Percentiles rank a stretch among this genome's conserved stretches.
These are phyloP conservation scores for Cryptococcus sp. DNA, from an alignment of 1,284 basidiomycete genomes.

Conservation along the genomic window DNA sequence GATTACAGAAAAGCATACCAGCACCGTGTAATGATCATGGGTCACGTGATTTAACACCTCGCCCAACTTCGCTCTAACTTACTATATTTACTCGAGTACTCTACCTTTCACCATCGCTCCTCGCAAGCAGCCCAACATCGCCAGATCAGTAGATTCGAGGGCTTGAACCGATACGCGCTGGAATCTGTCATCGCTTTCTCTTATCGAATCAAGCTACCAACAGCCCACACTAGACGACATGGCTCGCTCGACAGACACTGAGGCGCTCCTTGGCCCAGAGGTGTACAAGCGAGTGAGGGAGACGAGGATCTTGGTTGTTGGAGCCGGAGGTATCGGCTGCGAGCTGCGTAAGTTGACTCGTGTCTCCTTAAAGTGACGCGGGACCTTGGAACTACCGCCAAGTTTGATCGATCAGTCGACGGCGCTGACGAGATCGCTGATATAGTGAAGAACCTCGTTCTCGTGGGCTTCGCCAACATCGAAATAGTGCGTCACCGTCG, in stretches of 20 bases:
- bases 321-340: slow-evolving; percentile 95
- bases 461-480: slow-evolving; percentile 89
- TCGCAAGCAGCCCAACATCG: too few relatives aligned
- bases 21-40: too few relatives aligned
- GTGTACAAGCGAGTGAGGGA: slow-evolving; percentile 58
- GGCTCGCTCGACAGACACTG: slow-evolving; percentile 39
- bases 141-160: too few relatives aligned
- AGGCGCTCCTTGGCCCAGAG: slow-evolving; percentile 71
- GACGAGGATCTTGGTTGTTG: slow-evolving; percentile 83
- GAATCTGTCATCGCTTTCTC: too few relatives aligned
- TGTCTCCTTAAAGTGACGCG: not conserved
- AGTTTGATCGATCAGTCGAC: not conserved
- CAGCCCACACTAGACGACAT: slow-evolving; percentile 14
- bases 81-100: too few relatives aligned
- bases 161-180: too few relatives aligned
- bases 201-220: too few relatives aligned
- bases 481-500: slow-evolving; percentile 58
- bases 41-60: too few relatives aligned
- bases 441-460: slow-evolving; percentile 91
- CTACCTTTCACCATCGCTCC: too few relatives aligned
- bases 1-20: too few relatives aligned
- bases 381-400: not conserved
- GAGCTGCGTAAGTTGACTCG: slow-evolving; percentile 73
- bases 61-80: too few relatives aligned
- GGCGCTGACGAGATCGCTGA: slow-evolving; percentile 13